These are phyloP conservation scores for Ophiosphaerella korrae DNA, from an alignment of 2,329 filamentous ascomycete species.

Conservation along the genomic window DNA sequence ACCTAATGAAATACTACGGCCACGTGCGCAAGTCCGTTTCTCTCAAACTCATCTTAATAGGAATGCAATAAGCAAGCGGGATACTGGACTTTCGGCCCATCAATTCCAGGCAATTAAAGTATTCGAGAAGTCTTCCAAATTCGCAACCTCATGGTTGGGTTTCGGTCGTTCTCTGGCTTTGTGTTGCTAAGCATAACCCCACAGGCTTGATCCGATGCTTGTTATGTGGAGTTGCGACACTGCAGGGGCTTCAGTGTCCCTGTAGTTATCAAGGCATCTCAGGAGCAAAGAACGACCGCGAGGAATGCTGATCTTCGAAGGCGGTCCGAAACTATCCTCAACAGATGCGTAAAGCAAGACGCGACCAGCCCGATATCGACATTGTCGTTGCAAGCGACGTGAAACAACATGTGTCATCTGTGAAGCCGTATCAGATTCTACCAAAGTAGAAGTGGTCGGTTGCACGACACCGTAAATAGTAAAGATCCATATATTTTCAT, in stretches of 20 bases:
- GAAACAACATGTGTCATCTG: no score
- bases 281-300: no score
- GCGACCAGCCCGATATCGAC: no score
- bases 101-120: conserved; percentile 21
- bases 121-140: conserved; percentile 35
- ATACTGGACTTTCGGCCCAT: conserved; percentile 36
- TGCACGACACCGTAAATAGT: no score
- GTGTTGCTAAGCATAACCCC: conserved; percentile 26
- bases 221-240: conserved; percentile 5
- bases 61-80: conserved; percentile 24
- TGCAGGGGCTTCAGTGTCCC: neutral
- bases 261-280: no score
- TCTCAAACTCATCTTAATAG: conserved; percentile 15
- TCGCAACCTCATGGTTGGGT: conserved; percentile 17
- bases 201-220: conserved; percentile 17
- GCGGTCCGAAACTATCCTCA: no score
- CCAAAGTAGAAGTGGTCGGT: no score
- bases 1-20: conserved; percentile 18
- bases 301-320: no score
- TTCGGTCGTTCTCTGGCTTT: conserved; percentile 14
- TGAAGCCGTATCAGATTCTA: no score
- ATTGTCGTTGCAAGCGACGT: neutral
- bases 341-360: no score
- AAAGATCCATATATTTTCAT: no score
- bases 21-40: conserved; percentile 11